Evolutionary conservation across 768 basidiomycete species (phyloP).

Genomic region (Lentinus brumalis): DNA sequence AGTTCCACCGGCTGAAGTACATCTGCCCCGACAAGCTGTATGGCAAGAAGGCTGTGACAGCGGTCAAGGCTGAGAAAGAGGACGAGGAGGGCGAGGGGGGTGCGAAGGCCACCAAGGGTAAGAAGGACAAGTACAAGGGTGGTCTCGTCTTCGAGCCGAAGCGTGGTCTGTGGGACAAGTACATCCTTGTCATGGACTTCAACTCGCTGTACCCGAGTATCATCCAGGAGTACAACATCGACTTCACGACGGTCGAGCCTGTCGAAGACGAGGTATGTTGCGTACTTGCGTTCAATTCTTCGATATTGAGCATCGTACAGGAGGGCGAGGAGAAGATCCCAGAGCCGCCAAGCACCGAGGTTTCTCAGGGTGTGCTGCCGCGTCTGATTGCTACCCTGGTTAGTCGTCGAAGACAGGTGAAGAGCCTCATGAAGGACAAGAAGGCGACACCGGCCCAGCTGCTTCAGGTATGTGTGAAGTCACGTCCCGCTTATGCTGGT

Average conservation of each 20-base stretch:
- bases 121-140: constrained; percentile 96
- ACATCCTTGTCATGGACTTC: constrained; percentile 99
- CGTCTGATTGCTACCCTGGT: constrained; percentile 97
- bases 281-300: not conserved
- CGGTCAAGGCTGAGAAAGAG: constrained; percentile 53
- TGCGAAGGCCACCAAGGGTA: constrained; percentile 60
- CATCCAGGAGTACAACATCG: constrained; percentile 99
- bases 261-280: constrained; percentile 53
- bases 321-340: constrained; percentile 84
- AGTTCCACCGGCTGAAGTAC: constrained; percentile 95
- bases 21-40: constrained; percentile 94
- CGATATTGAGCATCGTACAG: constrained; percentile 26
- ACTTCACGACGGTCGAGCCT: constrained; percentile 93
- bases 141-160: constrained; percentile 98
- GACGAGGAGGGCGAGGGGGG: constrained; percentile 41
- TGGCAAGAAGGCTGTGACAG: constrained; percentile 67
- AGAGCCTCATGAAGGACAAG: constrained; percentile 92
- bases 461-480: constrained; percentile 62
- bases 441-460: constrained; percentile 70
- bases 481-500: not conserved
- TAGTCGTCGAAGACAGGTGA: constrained; percentile 85
- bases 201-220: constrained; percentile 99
- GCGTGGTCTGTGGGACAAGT: constrained; percentile 94
- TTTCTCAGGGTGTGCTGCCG: constrained; percentile 88
- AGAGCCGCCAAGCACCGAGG: constrained; percentile 74